Evolutionary conservation across 1,284 basidiomycete genomes (phyloP), one percentile per base, ranked within the genome.

Genomic region (Ceratobasidium sp.): DNA sequence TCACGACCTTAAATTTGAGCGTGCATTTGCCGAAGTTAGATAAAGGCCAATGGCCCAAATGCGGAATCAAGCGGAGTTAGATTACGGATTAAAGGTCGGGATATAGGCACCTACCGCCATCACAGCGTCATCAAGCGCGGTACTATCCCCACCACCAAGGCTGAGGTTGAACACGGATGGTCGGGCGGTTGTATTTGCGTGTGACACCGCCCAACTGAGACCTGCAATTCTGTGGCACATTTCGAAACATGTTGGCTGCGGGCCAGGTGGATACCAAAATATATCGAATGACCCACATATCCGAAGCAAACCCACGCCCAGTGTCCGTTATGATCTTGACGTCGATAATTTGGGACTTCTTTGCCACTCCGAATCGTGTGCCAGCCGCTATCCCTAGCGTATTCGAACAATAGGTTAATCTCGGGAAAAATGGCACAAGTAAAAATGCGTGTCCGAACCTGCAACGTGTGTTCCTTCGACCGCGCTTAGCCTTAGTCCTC

Each of bases 281-380:
- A 58, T 14, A 61, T 59, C 18, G 9, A 44, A 44, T 28, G 21
- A 38, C 55, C 7, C 44, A 55, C 50, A 55, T 63, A 38, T 62
- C 57, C n/a, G 61, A 62, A 14, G 57, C 61, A 63, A 62, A 61
- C 47, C 35, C 61, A 23, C 71, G 50, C 47, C 64, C 64, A 28
- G 64, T 69, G 26, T 69, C 64, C 64, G 64, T 69, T 57, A 69
- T 69, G 7, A 69, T 66, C 35, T 74, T 74, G 26, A 74, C 73
- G 30, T 57, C 73, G 49, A 74, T 70, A 35, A 74, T 23, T 26
- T 47, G 66, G 44, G 73, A 54, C 35, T 63, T 59, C 46, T 70
- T 69, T 28, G 73, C 73, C 13, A 74, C 73, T 16, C 73, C 73
- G 43, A 28, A 70, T 30, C 55, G 44, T 14, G 64, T 44, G 21